Conservation (phyloP, 805 yeast genomes). For the Zygosaccharomyces rouxii region DNA sequence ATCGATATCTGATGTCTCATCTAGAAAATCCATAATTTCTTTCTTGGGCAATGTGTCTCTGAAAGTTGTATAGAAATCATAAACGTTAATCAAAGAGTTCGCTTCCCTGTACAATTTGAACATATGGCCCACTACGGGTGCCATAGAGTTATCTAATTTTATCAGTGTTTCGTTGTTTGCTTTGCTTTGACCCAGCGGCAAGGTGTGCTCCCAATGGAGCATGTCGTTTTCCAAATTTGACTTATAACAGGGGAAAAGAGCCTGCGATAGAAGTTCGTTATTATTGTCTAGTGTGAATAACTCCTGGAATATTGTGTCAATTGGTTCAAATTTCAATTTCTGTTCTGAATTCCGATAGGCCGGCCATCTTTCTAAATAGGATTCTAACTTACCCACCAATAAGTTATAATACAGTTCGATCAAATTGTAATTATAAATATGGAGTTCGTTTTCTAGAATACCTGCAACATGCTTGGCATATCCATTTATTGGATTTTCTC, state of each 20-base stretch:
- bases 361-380: constrained; percentile 28
- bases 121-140: constrained; percentile 53
- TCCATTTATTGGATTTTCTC: constrained; percentile 35
- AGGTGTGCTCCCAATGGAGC: constrained; percentile 29
- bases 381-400: constrained; percentile 22
- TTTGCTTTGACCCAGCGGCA: constrained; percentile 13
- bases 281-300: constrained; percentile 33
- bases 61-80: constrained; percentile 63
- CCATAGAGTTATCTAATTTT: constrained; percentile 37
- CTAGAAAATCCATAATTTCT: constrained; percentile 26
- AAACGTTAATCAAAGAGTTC: constrained; percentile 59
- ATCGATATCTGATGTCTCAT: constrained; percentile 27
- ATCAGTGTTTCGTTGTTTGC: constrained; percentile 14
- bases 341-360: constrained; percentile 18
- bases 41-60: constrained; percentile 43
- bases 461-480: constrained; percentile 28
- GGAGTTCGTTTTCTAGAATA: constrained; percentile 23
- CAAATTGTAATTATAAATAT: constrained; percentile 28
- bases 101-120: constrained; percentile 78
- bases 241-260: constrained; percentile 31
- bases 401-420: constrained; percentile 32
- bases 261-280: constrained; percentile 31
- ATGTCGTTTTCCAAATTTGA: constrained; percentile 32
- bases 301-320: constrained; percentile 34
- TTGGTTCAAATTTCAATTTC: constrained; percentile 27